A percentile compares a stretch with the other conserved stretches of the same genome.
Conservation (phyloP, 2,329 filamentous ascomycete genomes). For the Colletotrichum echinochloae region DNA sequence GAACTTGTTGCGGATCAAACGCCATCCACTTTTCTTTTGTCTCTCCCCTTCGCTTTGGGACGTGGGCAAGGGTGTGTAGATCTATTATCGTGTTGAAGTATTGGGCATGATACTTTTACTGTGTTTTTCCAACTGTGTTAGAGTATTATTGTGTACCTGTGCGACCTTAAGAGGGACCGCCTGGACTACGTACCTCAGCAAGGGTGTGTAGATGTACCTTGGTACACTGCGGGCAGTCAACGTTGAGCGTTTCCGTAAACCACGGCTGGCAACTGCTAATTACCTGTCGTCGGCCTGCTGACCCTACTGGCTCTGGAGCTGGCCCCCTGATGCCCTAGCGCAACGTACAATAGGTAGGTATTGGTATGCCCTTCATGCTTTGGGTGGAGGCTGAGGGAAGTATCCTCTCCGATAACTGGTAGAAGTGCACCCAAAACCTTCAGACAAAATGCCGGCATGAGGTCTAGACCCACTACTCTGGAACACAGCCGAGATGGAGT, state of each 20-base stretch:
- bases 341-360: too few species aligned
- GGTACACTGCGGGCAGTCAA: too few species aligned
- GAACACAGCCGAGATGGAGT: constrained; percentile 7
- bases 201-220: background rate
- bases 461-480: constrained; percentile 19
- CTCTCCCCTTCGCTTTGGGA: background rate
- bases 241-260: too few species aligned
- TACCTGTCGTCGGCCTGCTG: background rate
- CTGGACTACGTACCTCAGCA: too few species aligned
- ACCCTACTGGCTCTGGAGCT: background rate
- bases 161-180: too few species aligned
- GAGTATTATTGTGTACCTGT: too few species aligned
- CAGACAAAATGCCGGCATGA: background rate
- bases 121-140: too few species aligned
- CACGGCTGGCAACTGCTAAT: background rate
- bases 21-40: constrained; percentile 25
- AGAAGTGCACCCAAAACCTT: constrained; percentile 10
- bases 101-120: too few species aligned
- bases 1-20: constrained; percentile 42
- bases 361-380: background rate
- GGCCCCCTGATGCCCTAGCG: background rate
- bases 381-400: background rate
- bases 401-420: background rate
- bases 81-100: too few species aligned
- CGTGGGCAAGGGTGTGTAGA: background rate